Conservation (phyloP, 1,139 yeast species). For the Nakaseomyces kungkrabaensis region DNA sequence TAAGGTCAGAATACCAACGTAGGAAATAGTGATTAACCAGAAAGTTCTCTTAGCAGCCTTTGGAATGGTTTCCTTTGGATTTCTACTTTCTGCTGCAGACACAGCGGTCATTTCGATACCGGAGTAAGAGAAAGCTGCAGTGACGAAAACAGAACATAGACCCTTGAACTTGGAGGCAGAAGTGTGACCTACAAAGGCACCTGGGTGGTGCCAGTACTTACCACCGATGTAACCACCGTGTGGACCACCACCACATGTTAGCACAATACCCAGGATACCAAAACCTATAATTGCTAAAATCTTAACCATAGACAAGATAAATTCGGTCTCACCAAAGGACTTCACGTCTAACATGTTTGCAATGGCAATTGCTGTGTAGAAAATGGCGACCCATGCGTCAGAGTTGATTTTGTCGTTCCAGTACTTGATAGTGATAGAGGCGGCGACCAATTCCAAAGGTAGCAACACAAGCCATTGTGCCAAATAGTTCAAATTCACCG, state of each 20-base stretch:
- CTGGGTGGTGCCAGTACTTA: conserved; percentile 53
- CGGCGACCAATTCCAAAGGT: conserved; percentile 65
- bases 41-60: conserved; percentile 67
- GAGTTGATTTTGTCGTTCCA: conserved; percentile 51
- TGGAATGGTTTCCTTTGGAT: conserved; percentile 65
- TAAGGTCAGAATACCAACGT: conserved; percentile 49
- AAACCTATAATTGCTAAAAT: conserved; percentile 56
- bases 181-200: conserved; percentile 49
- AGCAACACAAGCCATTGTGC: conserved; percentile 60
- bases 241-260: conserved; percentile 63
- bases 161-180: conserved; percentile 43
- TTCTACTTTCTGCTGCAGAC: conserved; percentile 77
- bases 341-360: conserved; percentile 50
- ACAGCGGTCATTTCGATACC: conserved; percentile 74
- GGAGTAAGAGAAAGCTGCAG: conserved; percentile 46
- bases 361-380: conserved; percentile 45
- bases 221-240: conserved; percentile 53
- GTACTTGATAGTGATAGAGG: conserved; percentile 54
- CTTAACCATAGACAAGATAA: conserved; percentile 49
- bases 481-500: conserved; percentile 63
- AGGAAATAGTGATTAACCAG: conserved; percentile 64
- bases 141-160: conserved; percentile 41
- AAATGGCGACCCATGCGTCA: conserved; percentile 59
- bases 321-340: conserved; percentile 67
- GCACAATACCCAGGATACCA: conserved; percentile 57